Base-by-base conservation (phyloP, 768 basidiomycete species). In the Agrocybe pediades region DNA sequence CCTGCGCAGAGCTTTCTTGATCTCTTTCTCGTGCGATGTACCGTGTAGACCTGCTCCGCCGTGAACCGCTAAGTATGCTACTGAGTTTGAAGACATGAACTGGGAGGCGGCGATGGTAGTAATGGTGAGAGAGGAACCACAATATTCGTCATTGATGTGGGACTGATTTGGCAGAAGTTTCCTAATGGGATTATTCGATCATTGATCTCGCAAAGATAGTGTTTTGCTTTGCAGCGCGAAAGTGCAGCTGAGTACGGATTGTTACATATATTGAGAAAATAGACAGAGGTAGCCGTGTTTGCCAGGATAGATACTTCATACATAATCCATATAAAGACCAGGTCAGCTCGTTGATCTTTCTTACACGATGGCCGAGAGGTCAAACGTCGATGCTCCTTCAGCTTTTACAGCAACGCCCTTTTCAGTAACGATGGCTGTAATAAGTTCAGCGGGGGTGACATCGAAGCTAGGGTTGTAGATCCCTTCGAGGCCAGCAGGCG, bases 391-490 rank as follows among this genome's bases (percentile, higher is more conserved):
- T 54, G 78, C 74, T 20, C 86, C 86, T 6, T 79, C 79, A 53
- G 72, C 72, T 63, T 86, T 87, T 53, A 87, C 82, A 3, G 92
- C 92, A 26, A 97, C 93, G 6, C 96, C 95, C 61, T 90, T 93
- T 74, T 98, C 96, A 2, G 95, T 98, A 11, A 95, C 94, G 46
- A 98, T 90, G 25, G 90, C 92, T n/a, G 87, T 90, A 58, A 98
- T 97, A 40, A 98, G 74, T 54, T 90, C 88, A 2, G 95, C 92
- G 0, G 95, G 95, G 0, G 96, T 98, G 15, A 98, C 94, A 66
- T 98, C 96, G 70, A 98, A 98, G 58, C 91, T 92, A 1, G 96
- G 95, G 69, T 97, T 98, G 69, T 95, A 96, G 36, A 92, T 74
- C 25, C 80, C 83, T 41, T 82, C 76, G 24, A 87, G 65, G 13